Evolutionary conservation across 768 basidiomycete species (phyloP), one percentile per base, ranked within the genome.

Genomic region (Russula sp.): DNA sequence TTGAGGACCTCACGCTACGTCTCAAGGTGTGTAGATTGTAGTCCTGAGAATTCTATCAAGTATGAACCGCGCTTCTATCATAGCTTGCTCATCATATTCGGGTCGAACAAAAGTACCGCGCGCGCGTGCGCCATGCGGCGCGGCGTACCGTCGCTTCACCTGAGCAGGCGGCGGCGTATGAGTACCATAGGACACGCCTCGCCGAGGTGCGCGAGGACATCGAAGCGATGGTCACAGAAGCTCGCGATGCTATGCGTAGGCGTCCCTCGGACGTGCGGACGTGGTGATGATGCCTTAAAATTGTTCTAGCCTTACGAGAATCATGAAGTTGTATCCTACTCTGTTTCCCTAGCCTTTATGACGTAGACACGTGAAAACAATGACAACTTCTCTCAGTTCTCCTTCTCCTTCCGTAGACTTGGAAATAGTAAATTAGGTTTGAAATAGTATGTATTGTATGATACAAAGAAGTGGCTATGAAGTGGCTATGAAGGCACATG

Each of bases 1-100:
- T 65, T 18, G 49, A 65, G 44, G 64, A 61, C 32, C 46, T 65
- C 32, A 42, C 55, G 0, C n/a, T 61, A 18, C 64, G 64, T 56
- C 59, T 65, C 40, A 65, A 61, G 64, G 64, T 61, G 16, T 11
- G 60, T 24, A 52, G n/a, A 36, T 36, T 18, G 20, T 28, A 46
- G 30, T 30, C 44, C 1, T 28, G 57, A 5, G n/a, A n/a, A 6
- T 46, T 22, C n/a, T 7, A 18, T 22, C 14, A 16, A 32, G 28
- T 50, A 44, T 34, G 20, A 48, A 54, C 24, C 22, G 3, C 14
- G 0, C 11, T 30, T 32, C 18, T 22, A 34, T 28, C 9, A 30
- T 11, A 65, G 64, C 64, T 65, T 24, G 60, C 64, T 57, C n/a
- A 65, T 38, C 42, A 61, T 34, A 52, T 61, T 34, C 59, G 55